phyloP scores from a whole-genome alignment of 306 rosid species.

The Chamaecrista fasciculata region DNA sequence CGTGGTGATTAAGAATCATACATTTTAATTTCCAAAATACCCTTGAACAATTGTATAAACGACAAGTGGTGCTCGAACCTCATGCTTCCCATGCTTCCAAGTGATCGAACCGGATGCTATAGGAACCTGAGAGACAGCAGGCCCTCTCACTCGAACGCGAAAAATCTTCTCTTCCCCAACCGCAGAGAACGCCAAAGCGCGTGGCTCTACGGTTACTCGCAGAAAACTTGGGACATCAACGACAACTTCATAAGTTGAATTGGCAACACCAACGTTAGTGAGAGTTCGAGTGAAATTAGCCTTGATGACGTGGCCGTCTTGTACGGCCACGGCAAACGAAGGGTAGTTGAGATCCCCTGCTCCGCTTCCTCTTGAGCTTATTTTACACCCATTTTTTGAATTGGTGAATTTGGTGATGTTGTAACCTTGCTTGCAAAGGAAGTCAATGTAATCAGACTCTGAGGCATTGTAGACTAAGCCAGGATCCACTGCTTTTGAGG shows the following conservation, averaged over 20 bases:
- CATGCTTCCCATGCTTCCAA: conserved; percentile 22
- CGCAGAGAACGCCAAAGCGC: conserved; percentile 24
- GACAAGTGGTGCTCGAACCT: conserved; percentile 33
- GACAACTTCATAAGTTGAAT: conserved; percentile 26
- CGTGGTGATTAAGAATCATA: no score
- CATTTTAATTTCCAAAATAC: no score
- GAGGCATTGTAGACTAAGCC: conserved; percentile 30
- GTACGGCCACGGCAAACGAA: conserved; percentile 29
- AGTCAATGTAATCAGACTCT: conserved; percentile 9
- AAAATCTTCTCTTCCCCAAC: conserved; percentile 32
- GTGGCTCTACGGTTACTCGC: conserved; percentile 13
- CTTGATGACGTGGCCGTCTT: conserved; percentile 19
- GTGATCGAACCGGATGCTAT: conserved; percentile 25
- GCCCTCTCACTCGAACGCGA: conserved; percentile 8
- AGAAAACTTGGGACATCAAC: background rate
- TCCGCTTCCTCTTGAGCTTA: conserved; percentile 17
- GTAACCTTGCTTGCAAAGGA: conserved; percentile 39
- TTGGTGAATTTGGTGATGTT: conserved; percentile 22
- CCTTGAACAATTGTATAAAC: conserved; percentile 23
- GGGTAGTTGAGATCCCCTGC: conserved; percentile 41
- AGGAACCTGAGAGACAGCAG: conserved; percentile 21
- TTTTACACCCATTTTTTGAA: conserved; percentile 17
- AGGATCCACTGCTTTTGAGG: conserved; percentile 28
- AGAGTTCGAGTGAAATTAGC: conserved; percentile 35
- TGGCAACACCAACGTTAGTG: conserved; percentile 34